Evolutionary conservation across 352 stramenopile genomes (phyloP), one percentile per base, ranked within the genome.

Genomic region (Saprolegnia diclina): DNA sequence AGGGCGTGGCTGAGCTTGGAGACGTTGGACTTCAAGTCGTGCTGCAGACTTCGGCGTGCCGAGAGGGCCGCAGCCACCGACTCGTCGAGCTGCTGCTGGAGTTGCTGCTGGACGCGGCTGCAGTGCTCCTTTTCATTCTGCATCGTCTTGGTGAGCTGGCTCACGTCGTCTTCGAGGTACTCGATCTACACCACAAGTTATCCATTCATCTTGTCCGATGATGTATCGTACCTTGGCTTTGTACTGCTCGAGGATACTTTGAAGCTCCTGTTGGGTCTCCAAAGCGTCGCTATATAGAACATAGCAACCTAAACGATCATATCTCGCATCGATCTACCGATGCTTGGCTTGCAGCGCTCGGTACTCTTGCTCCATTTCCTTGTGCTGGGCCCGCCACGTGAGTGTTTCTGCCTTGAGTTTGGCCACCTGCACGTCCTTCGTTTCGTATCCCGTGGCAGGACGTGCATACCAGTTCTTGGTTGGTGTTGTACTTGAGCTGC

Each of bases 281-380:
- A 91, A 79, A 53, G 79, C 56, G 18, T 82, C 79, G 3, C 77
- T 90, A 46, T 90, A 46, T 6, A 22, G 37, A 29, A 29, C n/a
- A 21, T 55, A 9, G n/a, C 18, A 64, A 50, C 19, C 1, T n/a
- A 56, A 22, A 29, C 9, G 21, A 50, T 22, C 10, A 56, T 4
- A 50, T 6, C 5, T 19, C 9, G 6, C 35, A 50, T 11, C 18
- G 32, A 56, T 71, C 16, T 69, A 90, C 85, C 85, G 73, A 56
- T 90, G 80, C 44, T 91, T 91, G 4, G 71, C 71, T 69, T 92
- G 83, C n/a, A 92, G 77, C 14, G 79, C 73, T 19, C 77, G 81
- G 59, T 91, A 90, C 65, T 92, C 83, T 44, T 80, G 86, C 61
- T 92, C 85, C 1, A 87, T 72, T 73, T 92, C 85, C 61, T 92